Conservation (phyloP, 73 alveolate genomes). For the Paramecium sexaurelia region DNA sequence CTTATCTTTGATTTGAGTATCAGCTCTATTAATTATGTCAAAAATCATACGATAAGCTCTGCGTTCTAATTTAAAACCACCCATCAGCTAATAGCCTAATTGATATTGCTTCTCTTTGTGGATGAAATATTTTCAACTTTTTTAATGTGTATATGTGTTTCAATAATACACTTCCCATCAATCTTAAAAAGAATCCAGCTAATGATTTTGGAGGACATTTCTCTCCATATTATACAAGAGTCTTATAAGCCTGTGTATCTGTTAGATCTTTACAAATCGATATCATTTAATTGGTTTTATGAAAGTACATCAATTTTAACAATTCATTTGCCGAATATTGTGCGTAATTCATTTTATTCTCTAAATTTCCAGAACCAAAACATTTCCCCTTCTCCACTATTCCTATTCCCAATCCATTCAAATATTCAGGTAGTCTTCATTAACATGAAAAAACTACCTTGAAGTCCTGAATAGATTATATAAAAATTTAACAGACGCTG, state of each 20-base stretch:
- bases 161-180: slow-evolving; percentile 10
- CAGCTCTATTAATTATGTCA: background rate
- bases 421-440: slow-evolving; percentile 28
- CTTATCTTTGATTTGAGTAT: slow-evolving; percentile 43
- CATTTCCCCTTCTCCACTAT: slow-evolving; percentile 8
- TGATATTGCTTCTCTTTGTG: slow-evolving; percentile 11
- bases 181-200: slow-evolving; percentile 46
- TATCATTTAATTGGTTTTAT: slow-evolving; percentile 16
- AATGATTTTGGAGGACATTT: slow-evolving; percentile 45
- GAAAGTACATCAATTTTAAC: slow-evolving; percentile 37
- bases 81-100: slow-evolving; percentile 33
- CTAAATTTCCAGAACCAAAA: slow-evolving; percentile 48
- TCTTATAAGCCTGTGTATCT: slow-evolving; percentile 48
- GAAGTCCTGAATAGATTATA: slow-evolving; percentile 39
- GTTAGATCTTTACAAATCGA: slow-evolving; percentile 32
- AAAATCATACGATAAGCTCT: background rate
- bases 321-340: slow-evolving; percentile 28
- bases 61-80: slow-evolving; percentile 19
- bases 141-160: slow-evolving; percentile 23
- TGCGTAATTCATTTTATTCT: slow-evolving; percentile 24
- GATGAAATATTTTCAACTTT: background rate
- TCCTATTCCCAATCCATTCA: slow-evolving; percentile 3
- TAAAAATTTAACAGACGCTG: slow-evolving; percentile 30
- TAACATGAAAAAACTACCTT: background rate
- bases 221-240: slow-evolving; percentile 50